Percentiles rank a stretch among this genome's conserved stretches.
These are phyloP conservation scores for Elaphomyces granulatus DNA, from an alignment of 495 filamentous ascomycete species.

Conservation along the genomic window DNA sequence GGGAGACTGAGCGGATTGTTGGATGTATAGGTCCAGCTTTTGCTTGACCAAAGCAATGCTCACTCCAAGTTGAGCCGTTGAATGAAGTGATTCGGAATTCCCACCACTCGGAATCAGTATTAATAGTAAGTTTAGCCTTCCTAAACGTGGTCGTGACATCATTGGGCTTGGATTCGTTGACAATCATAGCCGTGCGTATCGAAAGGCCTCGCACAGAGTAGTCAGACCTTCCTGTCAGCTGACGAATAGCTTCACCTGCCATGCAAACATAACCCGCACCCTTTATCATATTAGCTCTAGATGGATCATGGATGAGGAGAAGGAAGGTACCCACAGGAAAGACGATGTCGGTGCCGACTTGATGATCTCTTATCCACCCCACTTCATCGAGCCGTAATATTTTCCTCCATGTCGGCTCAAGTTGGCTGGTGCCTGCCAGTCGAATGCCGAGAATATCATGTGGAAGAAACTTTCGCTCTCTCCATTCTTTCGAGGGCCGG, in stretches of 20 bases:
- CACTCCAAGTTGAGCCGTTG: slow-evolving; percentile 24
- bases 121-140: slow-evolving; percentile 18
- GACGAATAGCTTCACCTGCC: slow-evolving; percentile 30
- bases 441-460: slow-evolving; percentile 25
- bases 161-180: slow-evolving; percentile 9
- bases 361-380: slow-evolving; percentile 27
- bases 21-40: slow-evolving; percentile 1
- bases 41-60: slow-evolving; percentile 29
- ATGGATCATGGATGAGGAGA: no score
- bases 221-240: slow-evolving; percentile 16
- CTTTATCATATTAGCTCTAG: background rate
- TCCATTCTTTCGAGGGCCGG: slow-evolving; percentile 14
- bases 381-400: slow-evolving; percentile 16
- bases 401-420: slow-evolving; percentile 25
- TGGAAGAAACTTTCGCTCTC: slow-evolving; percentile 11
- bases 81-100: slow-evolving; percentile 31
- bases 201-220: slow-evolving; percentile 15
- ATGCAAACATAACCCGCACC: slow-evolving; percentile 33
- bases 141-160: slow-evolving; percentile 28
- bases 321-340: no score
- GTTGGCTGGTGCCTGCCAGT: slow-evolving; percentile 10
- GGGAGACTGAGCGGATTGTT: background rate
- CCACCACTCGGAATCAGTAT: slow-evolving; percentile 27
- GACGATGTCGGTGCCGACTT: slow-evolving; percentile 25
- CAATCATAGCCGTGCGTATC: slow-evolving; percentile 17